Base-by-base conservation (phyloP, 2,329 filamentous ascomycete genomes). In the Seiridium unicorne region DNA sequence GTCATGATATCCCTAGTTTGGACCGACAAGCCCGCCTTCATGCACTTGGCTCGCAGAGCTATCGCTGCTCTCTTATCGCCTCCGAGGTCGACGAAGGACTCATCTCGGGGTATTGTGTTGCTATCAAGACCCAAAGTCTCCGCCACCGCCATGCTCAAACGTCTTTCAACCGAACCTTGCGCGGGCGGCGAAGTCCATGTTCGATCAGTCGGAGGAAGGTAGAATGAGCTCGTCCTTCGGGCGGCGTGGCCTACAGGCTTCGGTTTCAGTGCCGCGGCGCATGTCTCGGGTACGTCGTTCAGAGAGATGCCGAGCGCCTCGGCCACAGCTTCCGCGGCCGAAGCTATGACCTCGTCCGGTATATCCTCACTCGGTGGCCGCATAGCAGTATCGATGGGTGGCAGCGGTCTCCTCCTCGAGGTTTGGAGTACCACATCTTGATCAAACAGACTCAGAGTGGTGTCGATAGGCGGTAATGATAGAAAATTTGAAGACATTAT, bases 41-140 rank as follows among this genome's bases (percentile, higher is more conserved):
- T 68, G 59, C 74, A 78, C n/a, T 63, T 69, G 44, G 66, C 69
- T 40, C 70, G 66, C 10, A 78, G 64, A 11, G 70, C 68, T 32
- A 61, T 65, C 8, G 76, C 77, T n/a, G 70, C 65, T 26, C 70
- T 65, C 35, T 72, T 70, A 62, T 76, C 71, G 53, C 79, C 77
- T 42, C 80, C 79, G 7, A 81, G 67, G 32, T 81, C 79, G 49
- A 66, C 63, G 57, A 81, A 81, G 10, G 79, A 81, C 60, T 78
- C 75, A 59, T 76, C 71, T 5, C 76, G 65, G 11, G 71, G 67
- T 11, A 80, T 70, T 1, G 68, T 63, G 31, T 68, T 60, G 5
- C 62, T 60, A 2, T 72, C 66, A 3, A 78, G 68, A 13, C 70
- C 68, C 8, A 81, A 70, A 1, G 77, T 73, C 34, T 74, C 68